Base-by-base conservation (phyloP, 768 basidiomycete species). In the Pleurotus cornucopiae region DNA sequence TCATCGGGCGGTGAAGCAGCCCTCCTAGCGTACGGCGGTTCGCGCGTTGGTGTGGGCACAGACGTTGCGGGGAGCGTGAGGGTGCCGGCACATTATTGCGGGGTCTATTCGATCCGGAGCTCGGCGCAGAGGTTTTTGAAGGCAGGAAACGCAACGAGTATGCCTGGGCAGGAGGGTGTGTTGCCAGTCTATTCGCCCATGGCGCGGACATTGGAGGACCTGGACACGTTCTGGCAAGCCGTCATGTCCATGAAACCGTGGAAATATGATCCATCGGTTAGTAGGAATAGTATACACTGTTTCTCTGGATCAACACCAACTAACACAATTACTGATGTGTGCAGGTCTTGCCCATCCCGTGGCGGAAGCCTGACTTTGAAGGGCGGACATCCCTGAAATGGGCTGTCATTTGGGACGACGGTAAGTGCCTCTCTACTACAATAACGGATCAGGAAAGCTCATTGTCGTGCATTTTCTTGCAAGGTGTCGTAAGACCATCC, bases 11-110 rank as follows among this genome's bases (percentile, higher is more conserved):
- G 87, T 4, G 87, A 88, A 65, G 79, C 77, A 2, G 84, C 84
- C 2, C 74, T 88, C 0, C 72, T 88, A 14, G 84, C 86, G 0
- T 71, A 78, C 52, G 81, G 82, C 16, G 84, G 84, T 26, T 77
- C 81, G 2, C 74, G 83, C 46, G 73, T 85, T 18, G 85, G 86
- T 1, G 72, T 88, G 44, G 87, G 87, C 5, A 83, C 85, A 4
- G 86, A 88, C 57, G 83, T 88, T 18, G 86, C 82, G 7, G 88
- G 87, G 2, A 83, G 81, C 26, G 79, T 90, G 40, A 78, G 87
- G 16, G 77, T 78, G 6, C 88, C 88, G 2, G 79, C 86, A 1
- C 80, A 86, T 56, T 85, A 80, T 61, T 83, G 83, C 44, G 88
- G 86, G 0, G 67, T 84, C 1, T 87, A 84, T 66, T 71, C 79